Base-by-base conservation (phyloP, 2,329 filamentous ascomycete species). In the Penicillium sp. region DNA sequence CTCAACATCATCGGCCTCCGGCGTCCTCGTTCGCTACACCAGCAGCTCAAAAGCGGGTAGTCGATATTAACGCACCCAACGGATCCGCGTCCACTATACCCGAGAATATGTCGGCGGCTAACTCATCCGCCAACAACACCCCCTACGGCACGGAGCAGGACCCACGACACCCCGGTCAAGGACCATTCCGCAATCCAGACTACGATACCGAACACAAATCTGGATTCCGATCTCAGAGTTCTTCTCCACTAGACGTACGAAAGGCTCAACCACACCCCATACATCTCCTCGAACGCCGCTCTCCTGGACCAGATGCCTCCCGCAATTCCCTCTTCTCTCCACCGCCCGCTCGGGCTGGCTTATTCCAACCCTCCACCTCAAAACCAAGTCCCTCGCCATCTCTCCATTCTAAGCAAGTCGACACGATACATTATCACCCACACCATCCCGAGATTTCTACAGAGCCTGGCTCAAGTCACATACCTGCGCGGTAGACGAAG, bases 61-160 rank as follows among this genome's bases (percentile, higher is more conserved):
- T 79, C 17, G 79, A 82, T 58, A 70, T 78, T 9, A 73, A 78
- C 60, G 78, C 76, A 19, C 76, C 79, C 7, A 77, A 79, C 61
- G 80, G 80, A 24, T 82, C 80, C 4, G 80, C 79, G 24, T 82
- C 80, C 9, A 82, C 80, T 3, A 81, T 82, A 44, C 75, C 78
- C 3, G 80, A 82, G 60, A 76, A 78, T 58, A 70, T 71, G 26
- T 80, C 79, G 10, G 75, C 76, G 17, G 77, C 75, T 33, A 75
- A 76, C 57, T 81, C 80, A 7, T 81, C 79, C 1, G 73, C 78
- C 7, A 75, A 78, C 53, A 80, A 81, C 60, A 81, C 79, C 3
- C 79, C 79, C 6, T 77, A 78, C 45, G 77, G 77, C 44, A 70
- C 67, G n/a, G 77, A 80, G 47, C 76, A 75, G 44, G 72, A 76